Evolutionary conservation across 106 monocot genomes (phyloP), one percentile per base, ranked within the genome.

Genomic region (Apostasia ramifera): DNA sequence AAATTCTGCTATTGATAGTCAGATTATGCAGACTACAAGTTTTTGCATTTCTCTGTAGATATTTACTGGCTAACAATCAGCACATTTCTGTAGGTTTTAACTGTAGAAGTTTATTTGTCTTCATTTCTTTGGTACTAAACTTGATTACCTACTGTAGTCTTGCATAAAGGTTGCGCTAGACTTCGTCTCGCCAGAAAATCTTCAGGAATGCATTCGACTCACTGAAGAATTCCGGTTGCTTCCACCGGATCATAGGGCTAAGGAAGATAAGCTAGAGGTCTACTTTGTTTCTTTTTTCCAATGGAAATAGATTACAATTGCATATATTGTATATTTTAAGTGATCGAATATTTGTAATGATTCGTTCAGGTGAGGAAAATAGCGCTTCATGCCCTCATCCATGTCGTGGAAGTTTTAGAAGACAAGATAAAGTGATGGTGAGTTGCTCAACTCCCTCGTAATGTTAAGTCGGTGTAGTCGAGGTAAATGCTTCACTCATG

Each of bases 91-190:
- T 26, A 26, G 26, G 26, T 26, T 26, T 26, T 26, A 26, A 26
- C 26, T 26, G 26, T 26, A 26, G 26, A 26, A 26, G 26, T 26
- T 26, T 26, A 26, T 26, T 26, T 26, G 26, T 26, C 26, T 26
- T 26, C 26, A 26, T 26, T 26, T 26, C 26, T 5, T 5, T 40
- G 2, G 58, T 6, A 45, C 57, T 71, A 39, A 46, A 58, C 1
- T 49, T 53, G 9, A 8, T 57, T 48, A 11, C 54, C 2, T 74
- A 7, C 57, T 51, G 15, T 66, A 84, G 84, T 84, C 84, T 47
- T 84, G 84, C 77, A 84, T 77, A 68, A 84, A 80, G 53, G 84
- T 84, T 44, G 84, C 80, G 2, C 67, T 84, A 9, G 74, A 84
- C 47, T 84, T 84, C 60, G 77, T 84, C 47, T 84, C 84, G 26